Conservation (phyloP, 1,284 basidiomycete genomes). For the Athelia sp. region DNA sequence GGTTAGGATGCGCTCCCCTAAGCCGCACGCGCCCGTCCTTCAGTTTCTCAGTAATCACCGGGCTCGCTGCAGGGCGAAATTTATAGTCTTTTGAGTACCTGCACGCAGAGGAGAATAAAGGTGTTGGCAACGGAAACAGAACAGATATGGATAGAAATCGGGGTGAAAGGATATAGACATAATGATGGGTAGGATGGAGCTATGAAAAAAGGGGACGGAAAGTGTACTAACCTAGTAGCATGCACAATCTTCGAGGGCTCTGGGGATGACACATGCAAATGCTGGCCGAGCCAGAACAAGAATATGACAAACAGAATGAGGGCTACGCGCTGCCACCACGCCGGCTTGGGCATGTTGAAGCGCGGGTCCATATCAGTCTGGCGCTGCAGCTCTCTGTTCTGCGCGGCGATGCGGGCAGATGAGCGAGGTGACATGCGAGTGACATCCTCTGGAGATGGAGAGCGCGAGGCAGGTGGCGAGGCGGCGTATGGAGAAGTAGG, state of each 20-base stretch:
- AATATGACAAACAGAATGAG: conserved; percentile 36
- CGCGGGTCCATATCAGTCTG: conserved; percentile 27
- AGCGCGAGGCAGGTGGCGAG: not conserved
- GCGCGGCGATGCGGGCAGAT: too few species aligned
- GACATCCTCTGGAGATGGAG: not conserved
- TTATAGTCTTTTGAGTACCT: conserved; percentile 65
- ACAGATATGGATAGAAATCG: not conserved
- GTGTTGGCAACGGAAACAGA: conserved; percentile 1
- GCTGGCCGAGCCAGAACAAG: conserved; percentile 39
- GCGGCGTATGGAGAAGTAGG: not conserved
- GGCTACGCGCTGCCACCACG: conserved; percentile 41
- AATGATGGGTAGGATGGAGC: not conserved
- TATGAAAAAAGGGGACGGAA: not conserved
- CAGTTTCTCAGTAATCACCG: conserved; percentile 58
- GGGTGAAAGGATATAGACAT: not conserved
- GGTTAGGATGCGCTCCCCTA: conserved; percentile 37
- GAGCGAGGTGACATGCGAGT: not conserved
- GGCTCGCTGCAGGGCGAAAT: conserved; percentile 62
- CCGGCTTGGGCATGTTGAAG: conserved; percentile 39
- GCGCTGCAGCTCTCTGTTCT: not conserved
- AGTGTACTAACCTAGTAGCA: conserved; percentile 37
- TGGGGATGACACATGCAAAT: conserved; percentile 21
- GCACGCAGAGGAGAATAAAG: not conserved
- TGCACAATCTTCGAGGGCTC: conserved; percentile 36
- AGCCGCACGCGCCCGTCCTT: conserved; percentile 52